Conservation (phyloP, 352 stramenopile species). For the Globisporangium echinulatum region DNA sequence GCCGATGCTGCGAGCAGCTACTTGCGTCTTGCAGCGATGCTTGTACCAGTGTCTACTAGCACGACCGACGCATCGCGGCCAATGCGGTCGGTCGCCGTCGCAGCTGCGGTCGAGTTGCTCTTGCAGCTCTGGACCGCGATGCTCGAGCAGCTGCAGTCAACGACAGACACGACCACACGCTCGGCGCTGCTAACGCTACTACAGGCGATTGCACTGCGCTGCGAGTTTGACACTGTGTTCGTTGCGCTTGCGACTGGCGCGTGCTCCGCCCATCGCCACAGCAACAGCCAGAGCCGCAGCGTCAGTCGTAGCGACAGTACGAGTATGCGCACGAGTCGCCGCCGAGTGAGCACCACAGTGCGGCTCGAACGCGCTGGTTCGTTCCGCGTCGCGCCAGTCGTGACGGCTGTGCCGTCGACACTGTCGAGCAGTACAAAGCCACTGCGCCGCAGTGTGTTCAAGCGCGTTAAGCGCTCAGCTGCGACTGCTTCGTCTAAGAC, state of each 20-base stretch:
- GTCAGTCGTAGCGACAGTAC: not conserved
- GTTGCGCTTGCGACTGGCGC: conserved; percentile 40
- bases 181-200: conserved; percentile 16
- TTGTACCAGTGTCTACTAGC: conserved; percentile 7
- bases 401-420: conserved; percentile 5
- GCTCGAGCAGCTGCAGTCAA: conserved; percentile 29
- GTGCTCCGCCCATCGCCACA: conserved; percentile 28
- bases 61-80: not conserved
- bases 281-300: conserved; percentile 7
- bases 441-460: conserved; percentile 11
- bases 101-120: conserved; percentile 16
- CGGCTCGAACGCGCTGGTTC: conserved; percentile 10
- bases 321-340: conserved; percentile 8
- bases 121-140: conserved; percentile 55
- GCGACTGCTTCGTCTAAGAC: conserved; percentile 14
- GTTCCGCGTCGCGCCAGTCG: conserved; percentile 10
- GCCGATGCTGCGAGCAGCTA: conserved; percentile 6
- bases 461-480: conserved; percentile 13
- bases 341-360: conserved; percentile 9
- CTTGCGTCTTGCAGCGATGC: conserved; percentile 17
- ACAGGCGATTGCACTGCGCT: conserved; percentile 32
- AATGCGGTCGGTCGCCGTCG: conserved; percentile 20
- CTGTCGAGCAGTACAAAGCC: conserved; percentile 3
- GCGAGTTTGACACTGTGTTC: conserved; percentile 54
- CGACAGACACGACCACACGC: conserved; percentile 9